Conservation (phyloP, 1,284 basidiomycete species). For the Trichosporon asahii region DNA sequence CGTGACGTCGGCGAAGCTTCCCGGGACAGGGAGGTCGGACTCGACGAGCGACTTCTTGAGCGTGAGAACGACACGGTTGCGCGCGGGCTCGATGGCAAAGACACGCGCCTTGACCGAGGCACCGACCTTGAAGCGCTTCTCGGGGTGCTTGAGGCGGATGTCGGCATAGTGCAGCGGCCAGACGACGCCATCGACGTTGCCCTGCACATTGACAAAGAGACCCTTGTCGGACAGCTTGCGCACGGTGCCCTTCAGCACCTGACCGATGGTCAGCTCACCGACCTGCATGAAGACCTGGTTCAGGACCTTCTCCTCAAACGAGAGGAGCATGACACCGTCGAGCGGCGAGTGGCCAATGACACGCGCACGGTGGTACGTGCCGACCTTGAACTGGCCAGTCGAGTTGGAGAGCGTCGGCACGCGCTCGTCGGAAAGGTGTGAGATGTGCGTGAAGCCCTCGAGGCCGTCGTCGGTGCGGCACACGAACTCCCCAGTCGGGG, state of each 20-base stretch:
- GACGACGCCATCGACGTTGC: constrained; percentile 83
- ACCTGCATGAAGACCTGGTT: constrained; percentile 85
- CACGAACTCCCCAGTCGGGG: constrained; percentile 75
- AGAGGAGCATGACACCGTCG: constrained; percentile 84
- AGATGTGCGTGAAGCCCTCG: constrained; percentile 89
- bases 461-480: constrained; percentile 64
- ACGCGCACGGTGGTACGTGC: constrained; percentile 77
- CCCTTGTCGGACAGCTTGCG: constrained; percentile 74
- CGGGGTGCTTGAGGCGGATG: constrained; percentile 78
- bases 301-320: constrained; percentile 76
- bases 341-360: constrained; percentile 84
- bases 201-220: constrained; percentile 79
- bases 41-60: constrained; percentile 89
- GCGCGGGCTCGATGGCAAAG: constrained; percentile 76
- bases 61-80: constrained; percentile 79
- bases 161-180: constrained; percentile 96
- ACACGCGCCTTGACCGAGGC: constrained; percentile 77
- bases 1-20: constrained; percentile 65
- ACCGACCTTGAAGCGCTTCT: constrained; percentile 85
- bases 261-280: constrained; percentile 76
- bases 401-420: constrained; percentile 67
- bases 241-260: constrained; percentile 77
- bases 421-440: constrained; percentile 88
- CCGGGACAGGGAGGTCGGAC: constrained; percentile 68
- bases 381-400: constrained; percentile 74